Percentiles rank a stretch among this genome's conserved stretches.
These are phyloP conservation scores for Naganishia kalamii DNA, from an alignment of 768 basidiomycete species.

Conservation along the genomic window DNA sequence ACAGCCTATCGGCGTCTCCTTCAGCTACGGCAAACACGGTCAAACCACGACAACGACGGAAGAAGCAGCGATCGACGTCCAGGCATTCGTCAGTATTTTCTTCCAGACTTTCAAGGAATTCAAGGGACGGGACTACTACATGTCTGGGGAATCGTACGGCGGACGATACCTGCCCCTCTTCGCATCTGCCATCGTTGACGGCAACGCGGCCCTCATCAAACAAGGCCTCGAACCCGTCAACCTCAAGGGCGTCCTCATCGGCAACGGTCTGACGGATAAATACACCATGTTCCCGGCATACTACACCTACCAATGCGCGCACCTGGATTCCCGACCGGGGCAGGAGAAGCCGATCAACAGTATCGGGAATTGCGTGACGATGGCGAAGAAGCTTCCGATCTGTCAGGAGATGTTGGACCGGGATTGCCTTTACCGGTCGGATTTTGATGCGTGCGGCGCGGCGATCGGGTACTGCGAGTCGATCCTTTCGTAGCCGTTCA, in stretches of 20 bases:
- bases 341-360: slow-evolving; percentile 26
- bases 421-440: slow-evolving; percentile 62
- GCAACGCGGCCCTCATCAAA: slow-evolving; percentile 56
- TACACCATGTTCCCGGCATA: slow-evolving; percentile 33
- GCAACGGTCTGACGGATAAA: slow-evolving; percentile 49
- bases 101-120: slow-evolving; percentile 72
- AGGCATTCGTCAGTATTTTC: slow-evolving; percentile 70
- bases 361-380: slow-evolving; percentile 36
- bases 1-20: slow-evolving; percentile 53
- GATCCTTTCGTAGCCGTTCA: slow-evolving; percentile 52
- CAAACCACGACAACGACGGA: slow-evolving; percentile 66
- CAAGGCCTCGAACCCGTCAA: slow-evolving; percentile 58
- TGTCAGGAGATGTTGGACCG: slow-evolving; percentile 59
- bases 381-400: slow-evolving; percentile 55
- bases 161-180: slow-evolving; percentile 52
- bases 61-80: slow-evolving; percentile 68
- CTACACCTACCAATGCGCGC: slow-evolving; percentile 40
- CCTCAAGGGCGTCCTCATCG: slow-evolving; percentile 66
- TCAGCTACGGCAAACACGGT: slow-evolving; percentile 55
- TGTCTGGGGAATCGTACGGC: slow-evolving; percentile 58
- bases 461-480: slow-evolving; percentile 62
- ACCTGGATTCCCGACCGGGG: slow-evolving; percentile 32
- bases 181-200: slow-evolving; percentile 68
- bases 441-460: slow-evolving; percentile 62
- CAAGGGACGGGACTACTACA: slow-evolving; percentile 61